Evolutionary conservation across 441 rosid genomes (phyloP), one percentile per base, ranked within the genome.

Genomic region (Melianthus villosus): DNA sequence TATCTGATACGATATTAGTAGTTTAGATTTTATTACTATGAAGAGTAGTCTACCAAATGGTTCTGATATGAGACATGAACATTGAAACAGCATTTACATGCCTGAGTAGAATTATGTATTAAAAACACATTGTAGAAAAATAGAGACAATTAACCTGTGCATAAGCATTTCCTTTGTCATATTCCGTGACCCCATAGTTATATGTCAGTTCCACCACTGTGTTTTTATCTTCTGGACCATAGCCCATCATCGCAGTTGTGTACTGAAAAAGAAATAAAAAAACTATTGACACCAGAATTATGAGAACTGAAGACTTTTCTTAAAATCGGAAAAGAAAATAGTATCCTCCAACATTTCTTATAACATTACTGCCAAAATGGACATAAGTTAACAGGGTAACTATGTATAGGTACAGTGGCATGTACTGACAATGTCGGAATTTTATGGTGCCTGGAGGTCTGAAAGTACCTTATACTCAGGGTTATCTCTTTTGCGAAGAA

Each of bases 201-300:
- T 81, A 78, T 23, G 95, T 87, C 59, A 87, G 68, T 68, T 83
- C 93, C 51, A 87, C 59, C 37, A 87, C 95, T 6, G 68, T 61
- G 61, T 9, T 62, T 67, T 76, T 83, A 49, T 87, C 95, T 74
- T 87, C 95, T 54, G 93, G 87, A 41, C 95, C 97, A 37, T 83
- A 87, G 25, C 85, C 97, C 93, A 87, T 69, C 79, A 83, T 71
- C 0, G 95, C 95, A 57, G 71, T 59, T 3, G 79, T 69, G 55
- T 72, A 84, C 97, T 89, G 60, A 29, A 59, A 20, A 37, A 40
- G 7, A 43, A 28, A 34, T 19, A 48, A 16, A 41, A 45, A 9
- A 16, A 36, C 53, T 38, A 52, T 31, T 5, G 17, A 14, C 19
- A 13, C 13, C 32, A 39, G 30, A 40, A 12, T 19, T 13, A 7